Evolutionary conservation across 768 basidiomycete species (phyloP).

Genomic region (Thelephora aurantiotincta): DNA sequence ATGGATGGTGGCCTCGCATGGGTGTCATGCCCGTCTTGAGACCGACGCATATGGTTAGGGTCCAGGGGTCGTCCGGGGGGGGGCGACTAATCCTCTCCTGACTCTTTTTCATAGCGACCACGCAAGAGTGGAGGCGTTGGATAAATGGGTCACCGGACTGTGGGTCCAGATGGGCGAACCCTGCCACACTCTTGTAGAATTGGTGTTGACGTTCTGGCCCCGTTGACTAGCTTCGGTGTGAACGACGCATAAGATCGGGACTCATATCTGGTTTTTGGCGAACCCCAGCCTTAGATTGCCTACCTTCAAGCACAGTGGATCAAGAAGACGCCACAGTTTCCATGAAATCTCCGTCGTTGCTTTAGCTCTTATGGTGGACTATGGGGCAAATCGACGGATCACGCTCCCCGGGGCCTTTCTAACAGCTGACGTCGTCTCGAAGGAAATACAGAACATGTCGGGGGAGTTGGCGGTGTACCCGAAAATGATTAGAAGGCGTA

Average conservation of each 20-base stretch:
- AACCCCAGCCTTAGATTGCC: too few species aligned
- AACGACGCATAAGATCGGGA: conserved; percentile 91
- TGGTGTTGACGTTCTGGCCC: conserved; percentile 83
- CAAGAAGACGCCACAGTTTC: conserved; percentile 70
- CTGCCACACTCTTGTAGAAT: conserved; percentile 95
- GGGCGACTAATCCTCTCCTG: too few species aligned
- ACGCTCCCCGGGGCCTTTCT: conserved; percentile 95
- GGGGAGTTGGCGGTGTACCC: conserved; percentile 99
- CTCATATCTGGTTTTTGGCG: not conserved
- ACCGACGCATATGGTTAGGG: conserved; percentile 78
- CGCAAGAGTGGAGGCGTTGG: conserved; percentile 70
- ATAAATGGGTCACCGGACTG: conserved; percentile 78
- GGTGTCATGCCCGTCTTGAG: conserved; percentile 95
- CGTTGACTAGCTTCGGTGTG: conserved; percentile 81
- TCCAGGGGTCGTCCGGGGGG: conserved; percentile 35
- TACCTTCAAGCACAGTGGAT: conserved; percentile 77
- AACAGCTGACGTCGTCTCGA: conserved; percentile 91
- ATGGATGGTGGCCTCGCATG: conserved; percentile 75
- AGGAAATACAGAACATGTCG: conserved; percentile 90
- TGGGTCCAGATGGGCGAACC: conserved; percentile 80
- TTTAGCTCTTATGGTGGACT: not conserved
- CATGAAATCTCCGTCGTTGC: not conserved
- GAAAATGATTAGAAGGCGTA: conserved; percentile 83
- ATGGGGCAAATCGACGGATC: conserved; percentile 89
- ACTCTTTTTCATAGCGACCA: not conserved